A percentile compares a stretch with the other conserved stretches of the same genome.
These are phyloP conservation scores for Xylaria acuta DNA, from an alignment of 495 filamentous ascomycete species.

Conservation along the genomic window DNA sequence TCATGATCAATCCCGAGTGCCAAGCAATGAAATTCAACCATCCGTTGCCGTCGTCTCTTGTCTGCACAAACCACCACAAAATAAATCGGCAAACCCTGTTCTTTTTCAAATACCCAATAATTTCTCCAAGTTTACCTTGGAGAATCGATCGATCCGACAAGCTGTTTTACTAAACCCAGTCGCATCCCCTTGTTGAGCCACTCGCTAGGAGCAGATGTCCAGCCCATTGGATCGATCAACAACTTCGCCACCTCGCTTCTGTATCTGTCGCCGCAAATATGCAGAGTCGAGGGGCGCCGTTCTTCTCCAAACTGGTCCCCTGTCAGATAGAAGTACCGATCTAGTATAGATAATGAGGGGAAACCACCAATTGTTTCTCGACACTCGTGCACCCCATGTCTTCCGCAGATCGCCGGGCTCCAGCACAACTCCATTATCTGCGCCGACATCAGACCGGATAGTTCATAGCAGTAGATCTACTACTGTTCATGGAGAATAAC, in stretches of 20 bases:
- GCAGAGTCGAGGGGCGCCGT: not conserved
- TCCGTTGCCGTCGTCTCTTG: not conserved
- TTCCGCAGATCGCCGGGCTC: not conserved
- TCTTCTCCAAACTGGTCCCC: not conserved
- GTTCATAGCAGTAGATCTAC: too few relatives aligned
- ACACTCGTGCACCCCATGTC: not conserved
- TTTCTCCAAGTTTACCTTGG: not conserved
- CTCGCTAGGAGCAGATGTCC: conserved; percentile 23
- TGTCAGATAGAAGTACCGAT: not conserved
- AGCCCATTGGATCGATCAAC: conserved; percentile 17
- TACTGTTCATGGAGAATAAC: not conserved
- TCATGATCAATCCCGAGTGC: not conserved
- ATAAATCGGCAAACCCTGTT: not conserved
- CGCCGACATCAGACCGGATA: not conserved
- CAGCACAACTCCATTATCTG: not conserved
- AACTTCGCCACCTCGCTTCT: conserved; percentile 10
- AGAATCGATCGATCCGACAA: not conserved
- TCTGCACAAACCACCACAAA: not conserved
- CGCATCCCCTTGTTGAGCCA: not conserved
- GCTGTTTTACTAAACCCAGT: not conserved
- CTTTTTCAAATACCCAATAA: not conserved
- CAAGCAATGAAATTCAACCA: not conserved
- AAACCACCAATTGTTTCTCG: not conserved
- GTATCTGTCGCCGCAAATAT: not conserved
- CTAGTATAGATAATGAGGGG: conserved; percentile 5